Percentiles rank a stretch among this genome's conserved stretches.
Conservation (phyloP, 306 rosid genomes). For the Comarum palustre region DNA sequence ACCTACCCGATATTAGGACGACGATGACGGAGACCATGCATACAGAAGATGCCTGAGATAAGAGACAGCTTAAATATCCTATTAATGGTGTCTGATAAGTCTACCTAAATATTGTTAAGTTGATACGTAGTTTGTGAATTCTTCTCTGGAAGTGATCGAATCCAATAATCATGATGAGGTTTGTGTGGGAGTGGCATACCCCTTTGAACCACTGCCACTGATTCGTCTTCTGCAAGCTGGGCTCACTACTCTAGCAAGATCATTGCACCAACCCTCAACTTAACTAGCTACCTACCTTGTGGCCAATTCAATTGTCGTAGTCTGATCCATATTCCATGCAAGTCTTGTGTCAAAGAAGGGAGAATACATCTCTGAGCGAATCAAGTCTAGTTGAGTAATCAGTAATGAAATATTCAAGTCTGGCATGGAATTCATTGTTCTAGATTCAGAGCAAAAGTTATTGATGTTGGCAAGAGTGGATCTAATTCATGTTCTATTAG, state of each 20-base stretch:
- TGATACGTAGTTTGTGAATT: neutral
- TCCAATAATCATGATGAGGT: neutral
- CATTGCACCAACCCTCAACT: neutral
- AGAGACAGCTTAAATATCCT: neutral
- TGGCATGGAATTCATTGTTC: neutral
- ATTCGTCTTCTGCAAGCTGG: neutral
- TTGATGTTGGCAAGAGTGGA: too few species aligned
- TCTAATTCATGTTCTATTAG: too few species aligned
- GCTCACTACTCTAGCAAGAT: neutral
- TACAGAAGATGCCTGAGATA: neutral
- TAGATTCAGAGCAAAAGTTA: neutral
- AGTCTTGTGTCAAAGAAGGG: neutral
- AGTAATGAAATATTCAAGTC: neutral
- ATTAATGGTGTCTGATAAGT: conserved; percentile 35
- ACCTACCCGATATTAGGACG: neutral
- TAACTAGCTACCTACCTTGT: neutral
- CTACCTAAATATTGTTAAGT: conserved; percentile 24
- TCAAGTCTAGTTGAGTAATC: neutral
- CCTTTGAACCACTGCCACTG: neutral
- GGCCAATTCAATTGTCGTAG: neutral
- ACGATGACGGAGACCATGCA: neutral
- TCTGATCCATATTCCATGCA: neutral
- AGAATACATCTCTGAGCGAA: neutral
- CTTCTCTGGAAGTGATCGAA: neutral
- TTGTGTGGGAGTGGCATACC: neutral